Evolutionary conservation across 768 basidiomycete species (phyloP), one percentile per base, ranked within the genome.

Genomic region (Collybia nuda): DNA sequence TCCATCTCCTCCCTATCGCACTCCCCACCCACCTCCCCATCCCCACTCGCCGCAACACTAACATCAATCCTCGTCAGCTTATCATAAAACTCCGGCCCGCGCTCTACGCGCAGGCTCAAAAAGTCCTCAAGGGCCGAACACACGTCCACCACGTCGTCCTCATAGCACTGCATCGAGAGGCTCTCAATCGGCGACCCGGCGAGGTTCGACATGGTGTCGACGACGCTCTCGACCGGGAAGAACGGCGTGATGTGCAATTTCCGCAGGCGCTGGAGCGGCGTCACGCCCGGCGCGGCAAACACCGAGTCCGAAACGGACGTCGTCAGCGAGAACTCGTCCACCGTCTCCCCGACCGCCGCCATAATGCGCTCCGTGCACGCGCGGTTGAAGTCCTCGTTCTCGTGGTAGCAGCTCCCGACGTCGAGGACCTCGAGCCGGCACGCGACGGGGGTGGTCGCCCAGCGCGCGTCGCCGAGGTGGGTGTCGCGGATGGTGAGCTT

Each of bases 401-500:
- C 80, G 67, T 80, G 75, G 56, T 70, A 75, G 67, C 80, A 82
- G 63, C 73, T 74, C 23, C 77, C 78, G 43, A 86, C 74, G 58
- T 84, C 81, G 44, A 86, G 76, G 36, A 80, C 68, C 55, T 83
- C 68, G 39, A 86, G 71, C 15, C 72, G 71, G 63, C 81, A 83
- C 18, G 64, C 62, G 51, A 79, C 71, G 32, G 75, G 74, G n/a
- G 72, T 74, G 21, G 71, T 68, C n/a, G 73, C 67, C 84, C 83
- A 85, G 29, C 69, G 69, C 42, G 70, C 69, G 63, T 85, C 82
- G 14, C 85, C 86, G 49, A 90, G 76, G 66, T 88, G 87, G 0
- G 85, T 87, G 61, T 88, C 86, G 49, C 77, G 78, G 58, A 90
- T 80, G 38, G 75, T 74, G 55, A 90, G 82, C 55, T 75, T 77